Conservation (phyloP, 192 early-diverging fungal species). For the Coemansia sp. region DNA sequence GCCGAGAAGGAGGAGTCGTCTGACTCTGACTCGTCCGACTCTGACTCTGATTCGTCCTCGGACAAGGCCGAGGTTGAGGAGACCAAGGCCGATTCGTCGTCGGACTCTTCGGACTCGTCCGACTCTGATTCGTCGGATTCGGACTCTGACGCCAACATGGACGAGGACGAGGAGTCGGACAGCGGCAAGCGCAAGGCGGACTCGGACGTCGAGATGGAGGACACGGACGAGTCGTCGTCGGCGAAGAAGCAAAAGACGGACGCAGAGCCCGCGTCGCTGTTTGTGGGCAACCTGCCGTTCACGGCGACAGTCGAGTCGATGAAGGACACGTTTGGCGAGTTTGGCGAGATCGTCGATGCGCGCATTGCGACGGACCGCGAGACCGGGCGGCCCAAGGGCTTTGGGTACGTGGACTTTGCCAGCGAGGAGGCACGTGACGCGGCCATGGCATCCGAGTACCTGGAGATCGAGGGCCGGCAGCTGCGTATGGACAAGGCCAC, state of each 20-base stretch:
- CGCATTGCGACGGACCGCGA: conserved; percentile 77
- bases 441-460: conserved; percentile 64
- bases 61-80: conserved; percentile 16
- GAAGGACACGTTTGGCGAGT: conserved; percentile 66
- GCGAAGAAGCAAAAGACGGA: conserved; percentile 61
- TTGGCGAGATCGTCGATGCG: conserved; percentile 68
- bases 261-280: conserved; percentile 56
- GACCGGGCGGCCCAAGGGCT: conserved; percentile 62
- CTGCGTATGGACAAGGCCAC: conserved; percentile 76
- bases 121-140: neutral
- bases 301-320: conserved; percentile 74
- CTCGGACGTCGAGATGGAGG: conserved; percentile 43
- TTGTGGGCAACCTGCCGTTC: conserved; percentile 90
- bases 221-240: neutral
- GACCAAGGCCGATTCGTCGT: neutral
- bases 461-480: conserved; percentile 79
- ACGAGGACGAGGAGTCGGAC: conserved; percentile 21
- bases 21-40: neutral
- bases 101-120: neutral
- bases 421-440: conserved; percentile 61
- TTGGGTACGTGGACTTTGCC: conserved; percentile 88
- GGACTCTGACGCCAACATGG: neutral
- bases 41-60: conserved; percentile 13
- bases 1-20: conserved; percentile 6
- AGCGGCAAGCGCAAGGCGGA: conserved; percentile 54